Percentiles rank a stretch among this genome's conserved stretches.
phyloP scores from a whole-genome alignment of 805 yeast genomes.

The Pichia cephalocereana region DNA sequence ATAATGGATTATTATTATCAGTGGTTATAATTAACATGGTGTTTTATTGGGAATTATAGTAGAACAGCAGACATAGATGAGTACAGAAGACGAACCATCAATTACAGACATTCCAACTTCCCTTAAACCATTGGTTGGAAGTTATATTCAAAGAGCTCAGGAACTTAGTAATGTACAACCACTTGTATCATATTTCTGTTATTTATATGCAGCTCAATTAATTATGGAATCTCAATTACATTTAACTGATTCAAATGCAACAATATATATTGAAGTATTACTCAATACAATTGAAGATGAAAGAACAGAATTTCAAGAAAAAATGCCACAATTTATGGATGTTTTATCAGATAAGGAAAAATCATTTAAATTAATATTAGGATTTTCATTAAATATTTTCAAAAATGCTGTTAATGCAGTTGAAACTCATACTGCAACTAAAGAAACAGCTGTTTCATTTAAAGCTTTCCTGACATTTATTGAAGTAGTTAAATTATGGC shows the following conservation, averaged over 20 bases:
- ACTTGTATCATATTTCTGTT: constrained; percentile 63
- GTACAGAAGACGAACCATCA: background rate
- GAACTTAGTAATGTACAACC: constrained; percentile 57
- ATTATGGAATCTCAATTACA: constrained; percentile 57
- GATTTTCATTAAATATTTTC: constrained; percentile 52
- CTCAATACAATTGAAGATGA: constrained; percentile 63
- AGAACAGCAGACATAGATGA: too few species aligned
- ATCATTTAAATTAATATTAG: constrained; percentile 44
- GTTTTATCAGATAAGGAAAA: constrained; percentile 52
- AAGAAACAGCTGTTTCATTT: constrained; percentile 41
- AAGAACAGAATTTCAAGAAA: constrained; percentile 31
- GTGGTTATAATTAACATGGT: too few species aligned
- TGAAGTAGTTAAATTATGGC: constrained; percentile 40
- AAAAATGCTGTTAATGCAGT: constrained; percentile 42
- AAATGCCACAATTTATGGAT: constrained; percentile 32
- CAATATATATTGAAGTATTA: constrained; percentile 48
- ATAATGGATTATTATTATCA: too few species aligned
- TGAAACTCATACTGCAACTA: constrained; percentile 32
- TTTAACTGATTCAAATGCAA: constrained; percentile 42
- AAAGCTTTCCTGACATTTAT: constrained; percentile 48
- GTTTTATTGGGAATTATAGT: too few species aligned
- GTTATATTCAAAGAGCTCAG: constrained; percentile 43
- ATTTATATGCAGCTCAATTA: constrained; percentile 63
- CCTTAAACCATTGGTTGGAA: constrained; percentile 30
- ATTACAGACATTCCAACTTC: constrained; percentile 18